Evolutionary conservation across 2,329 filamentous ascomycete genomes (phyloP).

Genomic region (Alternaria novae-zelandiae): DNA sequence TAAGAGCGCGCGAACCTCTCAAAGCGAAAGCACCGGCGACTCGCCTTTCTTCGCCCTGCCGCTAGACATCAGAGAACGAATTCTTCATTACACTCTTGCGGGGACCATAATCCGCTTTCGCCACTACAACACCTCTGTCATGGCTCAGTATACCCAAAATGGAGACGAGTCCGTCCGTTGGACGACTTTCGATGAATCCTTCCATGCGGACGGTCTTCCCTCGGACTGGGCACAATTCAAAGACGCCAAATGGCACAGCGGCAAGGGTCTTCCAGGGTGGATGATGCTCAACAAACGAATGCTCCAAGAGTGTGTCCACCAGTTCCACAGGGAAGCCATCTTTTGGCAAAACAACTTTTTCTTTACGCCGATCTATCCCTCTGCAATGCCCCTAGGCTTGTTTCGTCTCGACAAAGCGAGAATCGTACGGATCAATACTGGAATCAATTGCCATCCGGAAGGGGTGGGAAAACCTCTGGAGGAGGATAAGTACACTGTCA

Average conservation of each 20-base stretch:
- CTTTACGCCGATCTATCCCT: not conserved
- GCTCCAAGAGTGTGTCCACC: not conserved
- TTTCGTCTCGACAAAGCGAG: not conserved
- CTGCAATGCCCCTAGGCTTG: not conserved
- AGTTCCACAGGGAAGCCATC: not conserved
- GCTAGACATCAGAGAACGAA: not conserved
- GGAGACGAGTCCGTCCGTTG: not conserved
- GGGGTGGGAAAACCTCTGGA: not conserved
- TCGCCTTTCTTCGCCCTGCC: not conserved
- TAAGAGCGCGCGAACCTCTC: not conserved
- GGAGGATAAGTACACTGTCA: not conserved
- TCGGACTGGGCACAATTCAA: not conserved
- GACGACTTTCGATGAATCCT: not conserved
- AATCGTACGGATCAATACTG: not conserved
- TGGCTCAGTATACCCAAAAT: not conserved
- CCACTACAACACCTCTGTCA: constrained; percentile 2
- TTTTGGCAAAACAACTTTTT: not conserved
- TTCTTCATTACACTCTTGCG: not conserved
- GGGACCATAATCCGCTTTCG: not conserved
- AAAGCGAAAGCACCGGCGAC: not conserved
- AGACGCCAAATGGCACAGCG: not conserved
- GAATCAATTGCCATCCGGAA: not conserved
- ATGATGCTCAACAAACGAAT: not conserved
- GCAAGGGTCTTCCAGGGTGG: not conserved
- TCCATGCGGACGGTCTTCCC: not conserved